Base-by-base conservation (phyloP, 345 rosid genomes). In the Murraya paniculata region DNA sequence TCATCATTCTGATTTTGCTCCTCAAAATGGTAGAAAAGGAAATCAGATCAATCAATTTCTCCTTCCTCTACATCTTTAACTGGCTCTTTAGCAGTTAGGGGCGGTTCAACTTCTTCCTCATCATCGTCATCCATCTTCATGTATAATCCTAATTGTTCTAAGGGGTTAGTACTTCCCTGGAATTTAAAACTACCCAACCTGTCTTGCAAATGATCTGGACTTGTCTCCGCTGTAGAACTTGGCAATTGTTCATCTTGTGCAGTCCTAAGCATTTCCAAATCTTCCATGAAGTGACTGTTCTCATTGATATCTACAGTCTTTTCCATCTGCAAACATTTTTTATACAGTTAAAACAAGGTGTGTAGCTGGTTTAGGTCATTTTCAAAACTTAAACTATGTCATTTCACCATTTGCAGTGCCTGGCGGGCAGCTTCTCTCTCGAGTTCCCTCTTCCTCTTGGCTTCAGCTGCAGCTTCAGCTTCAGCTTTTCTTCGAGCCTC, bases 341-440 rank as follows among this genome's bases (percentile, higher is more conserved):
- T 22, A 72, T 56, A 33, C 69, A 19, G 11, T 25, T 58, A 7
- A 24, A 62, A 45, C 62, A 5, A 64, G 25, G 62, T 5, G 16
- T 2, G 18, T 27, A 11, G 28, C 25, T 5, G 48, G 13, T 24
- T 38, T 78, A 25, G 9, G 28, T 9, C 18, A 7, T 14, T 45
- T 9, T 16, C 66, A 3, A 67, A 14, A 31, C 27, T 19, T 59
- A 55, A 7, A 31, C 71, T 11, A 4, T 4, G 27, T 16, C 19
- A 11, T 30, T 66, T 84, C 77, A 95, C 98, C 93, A 88, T 75
- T 80, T 78, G 90, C 86, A 95, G 85, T 72, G 93, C 94, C 80
- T 88, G 98, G 6, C 98, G 94, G 65, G 97, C 94, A 74, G 93
- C 97, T 86, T 95, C 98, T 86, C 98, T 89, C 83, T 93, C 95